Evolutionary conservation across 192 early-diverging fungal species (phyloP), one percentile per base, ranked within the genome.

Genomic region (Dimargaris xerosporica): DNA sequence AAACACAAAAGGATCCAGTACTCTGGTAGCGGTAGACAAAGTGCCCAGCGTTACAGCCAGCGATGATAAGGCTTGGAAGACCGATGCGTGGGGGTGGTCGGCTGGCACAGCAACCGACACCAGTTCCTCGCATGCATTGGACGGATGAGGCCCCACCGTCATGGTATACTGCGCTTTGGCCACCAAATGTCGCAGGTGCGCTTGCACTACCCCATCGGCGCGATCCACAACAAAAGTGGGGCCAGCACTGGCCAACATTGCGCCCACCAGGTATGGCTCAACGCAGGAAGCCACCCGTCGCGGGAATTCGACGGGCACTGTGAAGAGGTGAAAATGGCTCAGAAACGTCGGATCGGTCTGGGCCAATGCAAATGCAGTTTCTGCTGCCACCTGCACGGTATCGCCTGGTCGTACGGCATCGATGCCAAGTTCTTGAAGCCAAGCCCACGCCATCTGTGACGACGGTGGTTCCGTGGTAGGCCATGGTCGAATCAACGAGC

Each of bases 221-320:
- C 16, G 19, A 12, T 17, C 19, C 16, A 48, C 47, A 4, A 2
- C 2, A 48, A 48, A 11, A 11, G 47, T 48, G 2, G 47, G 47
- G 47, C 21, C 21, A 17, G 19, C 47, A 4, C 21, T 3, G 47
- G 47, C 47, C 54, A 56, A 29, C 54, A n/a, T 28, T 3, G 54
- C 54, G 17, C 54, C 54, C 54, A 56, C 54, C 9, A 56, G 54
- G 54, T 56, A 56, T 13, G 54, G 54, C 5, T 39, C 29, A 19
- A 56, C 54, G 29, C 6, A 19, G 9, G 28, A 28, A 12, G 10
- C 10, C 11, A 0, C 16, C 28, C 29, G 54, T 12, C 29, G 19
- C 5, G 54, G 26, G 6, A 34, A 56, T 30, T 28, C 31, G 26
- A 39, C 31, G 5, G 54, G 54, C 1, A 39, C 28, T 10, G 54